These are phyloP conservation scores for Nemania bipapillata DNA, from an alignment of 2,329 filamentous ascomycete genomes.

Conservation along the genomic window DNA sequence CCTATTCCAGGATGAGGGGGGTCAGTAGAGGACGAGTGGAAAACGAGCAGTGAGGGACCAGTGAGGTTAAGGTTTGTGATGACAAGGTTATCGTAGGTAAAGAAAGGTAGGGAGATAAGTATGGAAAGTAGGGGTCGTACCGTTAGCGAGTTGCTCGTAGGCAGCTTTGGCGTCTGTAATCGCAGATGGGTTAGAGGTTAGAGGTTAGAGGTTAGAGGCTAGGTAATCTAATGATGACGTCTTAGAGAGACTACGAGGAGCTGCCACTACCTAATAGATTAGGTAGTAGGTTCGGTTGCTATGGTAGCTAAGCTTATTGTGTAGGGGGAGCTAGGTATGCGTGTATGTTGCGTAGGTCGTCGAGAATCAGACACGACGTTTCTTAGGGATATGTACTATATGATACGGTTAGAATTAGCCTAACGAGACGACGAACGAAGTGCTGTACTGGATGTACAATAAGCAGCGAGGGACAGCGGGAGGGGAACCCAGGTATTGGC, in stretches of 20 bases:
- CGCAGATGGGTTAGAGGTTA: constrained; percentile 32
- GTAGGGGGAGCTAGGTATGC: too few species aligned
- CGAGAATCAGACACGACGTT: not conserved
- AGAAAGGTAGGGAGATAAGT: not conserved
- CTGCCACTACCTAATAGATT: not conserved
- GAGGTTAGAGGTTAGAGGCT: not conserved
- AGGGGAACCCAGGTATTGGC: not conserved
- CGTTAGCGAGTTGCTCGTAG: constrained; percentile 61
- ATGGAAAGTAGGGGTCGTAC: constrained; percentile 49
- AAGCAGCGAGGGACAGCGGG: not conserved
- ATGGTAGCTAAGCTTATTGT: not conserved
- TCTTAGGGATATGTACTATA: constrained; percentile 49
- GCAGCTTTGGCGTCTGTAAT: constrained; percentile 61
- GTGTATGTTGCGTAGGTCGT: not conserved
- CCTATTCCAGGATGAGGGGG: constrained; percentile 55
- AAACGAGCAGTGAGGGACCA: constrained; percentile 12
- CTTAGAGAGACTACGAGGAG: constrained; percentile 20
- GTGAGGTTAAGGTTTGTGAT: not conserved
- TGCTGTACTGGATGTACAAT: not conserved
- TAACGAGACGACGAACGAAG: constrained; percentile 6
- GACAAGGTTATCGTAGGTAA: not conserved
- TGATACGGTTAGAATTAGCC: constrained; percentile 49
- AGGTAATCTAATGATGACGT: constrained; percentile 48
- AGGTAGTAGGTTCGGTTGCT: not conserved
- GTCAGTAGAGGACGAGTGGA: constrained; percentile 19